Conservation (phyloP, 176 grass and related monocot genomes). For the Hyparrhenia diplandra region DNA sequence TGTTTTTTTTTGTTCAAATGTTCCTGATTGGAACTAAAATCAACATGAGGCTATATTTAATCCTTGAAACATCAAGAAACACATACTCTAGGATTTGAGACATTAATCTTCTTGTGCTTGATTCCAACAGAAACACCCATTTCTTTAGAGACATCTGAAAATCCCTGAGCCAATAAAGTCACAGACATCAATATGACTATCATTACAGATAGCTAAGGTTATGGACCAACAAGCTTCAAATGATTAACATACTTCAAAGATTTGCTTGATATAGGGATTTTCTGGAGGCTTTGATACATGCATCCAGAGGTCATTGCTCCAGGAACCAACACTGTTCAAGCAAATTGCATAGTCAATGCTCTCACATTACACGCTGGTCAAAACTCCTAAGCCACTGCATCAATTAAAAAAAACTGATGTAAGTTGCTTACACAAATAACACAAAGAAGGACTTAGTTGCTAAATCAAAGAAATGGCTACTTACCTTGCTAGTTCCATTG, state of each 20-base stretch:
- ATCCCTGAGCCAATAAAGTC: constrained; percentile 54
- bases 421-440: constrained; percentile 17
- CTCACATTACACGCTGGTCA: constrained; percentile 86
- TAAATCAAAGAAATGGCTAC: not conserved
- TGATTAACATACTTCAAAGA: constrained; percentile 68
- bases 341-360: constrained; percentile 97
- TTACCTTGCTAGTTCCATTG: constrained; percentile 91
- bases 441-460: not conserved
- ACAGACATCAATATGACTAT: constrained; percentile 10
- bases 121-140: constrained; percentile 78
- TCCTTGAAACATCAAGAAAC: constrained; percentile 18
- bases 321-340: constrained; percentile 93
- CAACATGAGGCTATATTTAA: not conserved
- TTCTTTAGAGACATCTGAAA: constrained; percentile 76
- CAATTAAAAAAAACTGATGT: not conserved
- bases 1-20: not conserved
- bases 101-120: constrained; percentile 99
- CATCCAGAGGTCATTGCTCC: constrained; percentile 85
- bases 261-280: constrained; percentile 92
- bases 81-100: constrained; percentile 89
- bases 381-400: constrained; percentile 97
- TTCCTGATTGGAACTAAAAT: not conserved
- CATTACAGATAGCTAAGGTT: not conserved
- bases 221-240: constrained; percentile 20
- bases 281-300: constrained; percentile 98